These are phyloP conservation scores for Fagopyrum esculentum DNA, from an alignment of 148 eudicot species.

Conservation along the genomic window DNA sequence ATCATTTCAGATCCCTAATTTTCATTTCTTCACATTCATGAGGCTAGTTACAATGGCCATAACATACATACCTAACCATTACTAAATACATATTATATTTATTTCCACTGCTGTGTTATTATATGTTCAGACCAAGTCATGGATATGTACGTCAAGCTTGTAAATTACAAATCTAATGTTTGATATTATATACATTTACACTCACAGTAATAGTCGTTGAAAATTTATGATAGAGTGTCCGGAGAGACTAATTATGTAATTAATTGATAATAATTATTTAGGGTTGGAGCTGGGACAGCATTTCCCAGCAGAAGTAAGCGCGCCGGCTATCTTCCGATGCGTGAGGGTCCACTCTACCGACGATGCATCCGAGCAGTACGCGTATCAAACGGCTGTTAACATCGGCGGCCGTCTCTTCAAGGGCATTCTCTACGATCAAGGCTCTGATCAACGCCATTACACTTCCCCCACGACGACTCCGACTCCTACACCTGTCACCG, in stretches of 20 bases:
- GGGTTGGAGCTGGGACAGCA: constrained; percentile 61
- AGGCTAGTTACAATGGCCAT: not conserved
- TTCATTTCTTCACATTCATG: not conserved
- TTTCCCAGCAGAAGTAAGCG: constrained; percentile 71
- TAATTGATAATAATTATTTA: constrained; percentile 11
- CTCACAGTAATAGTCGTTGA: not conserved
- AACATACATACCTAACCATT: not conserved
- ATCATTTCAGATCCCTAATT: not conserved
- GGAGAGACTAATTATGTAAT: not conserved
- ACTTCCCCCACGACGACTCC: not conserved
- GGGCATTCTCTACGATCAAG: constrained; percentile 92
- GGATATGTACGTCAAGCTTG: not conserved
- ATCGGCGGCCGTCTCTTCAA: constrained; percentile 89
- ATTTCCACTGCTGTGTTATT: not conserved
- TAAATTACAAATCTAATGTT: not conserved
- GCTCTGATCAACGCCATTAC: constrained; percentile 36
- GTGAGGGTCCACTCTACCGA: constrained; percentile 67
- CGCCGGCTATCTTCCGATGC: constrained; percentile 73
- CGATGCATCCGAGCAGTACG: constrained; percentile 64
- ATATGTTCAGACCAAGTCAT: not conserved
- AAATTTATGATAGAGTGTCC: not conserved
- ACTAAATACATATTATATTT: not conserved
- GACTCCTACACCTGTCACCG: not conserved
- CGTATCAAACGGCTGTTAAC: constrained; percentile 85
- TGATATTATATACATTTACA: no score